Conservation (phyloP, 192 early-diverging fungal species). For the Linnemannia exigua region DNA sequence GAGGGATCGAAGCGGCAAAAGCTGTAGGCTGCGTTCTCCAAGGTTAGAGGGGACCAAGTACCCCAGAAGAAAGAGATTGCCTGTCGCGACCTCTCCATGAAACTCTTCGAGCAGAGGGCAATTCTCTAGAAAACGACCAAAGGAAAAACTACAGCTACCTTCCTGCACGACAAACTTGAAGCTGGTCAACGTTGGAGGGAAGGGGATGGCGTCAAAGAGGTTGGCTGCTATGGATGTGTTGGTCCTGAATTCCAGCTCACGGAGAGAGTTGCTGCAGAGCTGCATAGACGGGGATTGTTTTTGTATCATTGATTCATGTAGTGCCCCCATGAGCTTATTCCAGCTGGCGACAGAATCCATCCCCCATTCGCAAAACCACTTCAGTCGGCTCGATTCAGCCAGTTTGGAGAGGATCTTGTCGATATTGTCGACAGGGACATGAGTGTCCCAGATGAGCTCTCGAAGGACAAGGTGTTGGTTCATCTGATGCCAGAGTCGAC, state of each 20-base stretch:
- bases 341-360: not conserved
- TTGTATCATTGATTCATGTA: not conserved
- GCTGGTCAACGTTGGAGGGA: not conserved
- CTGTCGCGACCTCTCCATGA: not conserved
- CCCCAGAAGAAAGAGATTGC: not conserved
- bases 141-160: not conserved
- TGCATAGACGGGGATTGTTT: not conserved
- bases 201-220: not conserved
- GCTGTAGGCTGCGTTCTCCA: not conserved
- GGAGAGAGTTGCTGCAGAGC: not conserved
- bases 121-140: not conserved
- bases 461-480: not conserved
- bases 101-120: not conserved
- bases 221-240: not conserved
- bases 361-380: slow-evolving; percentile 2
- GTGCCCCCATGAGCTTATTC: not conserved
- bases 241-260: not conserved
- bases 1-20: not conserved
- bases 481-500: not conserved
- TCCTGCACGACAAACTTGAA: not conserved
- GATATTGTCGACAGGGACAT: not conserved
- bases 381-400: not conserved
- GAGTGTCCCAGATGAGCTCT: not conserved
- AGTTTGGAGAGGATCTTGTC: not conserved
- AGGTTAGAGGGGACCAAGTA: not conserved